Percentiles rank a stretch among this genome's conserved stretches.
Evolutionary conservation across 768 basidiomycete genomes (phyloP).

Genomic region (Xerocomus spinulosus): DNA sequence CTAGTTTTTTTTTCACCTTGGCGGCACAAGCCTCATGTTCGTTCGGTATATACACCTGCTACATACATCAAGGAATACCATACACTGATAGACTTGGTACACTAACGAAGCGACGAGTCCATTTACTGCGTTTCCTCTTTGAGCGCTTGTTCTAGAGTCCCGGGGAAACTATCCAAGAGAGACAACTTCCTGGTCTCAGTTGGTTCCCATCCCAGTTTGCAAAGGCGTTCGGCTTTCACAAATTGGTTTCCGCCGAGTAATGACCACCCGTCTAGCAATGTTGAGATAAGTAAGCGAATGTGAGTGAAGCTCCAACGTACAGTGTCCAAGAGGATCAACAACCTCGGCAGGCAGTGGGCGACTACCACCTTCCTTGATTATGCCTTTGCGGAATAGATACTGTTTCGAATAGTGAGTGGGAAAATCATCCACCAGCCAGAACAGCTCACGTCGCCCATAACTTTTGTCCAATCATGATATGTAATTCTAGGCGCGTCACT

Average conservation of each 20-base stretch:
- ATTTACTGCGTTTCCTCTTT: neutral
- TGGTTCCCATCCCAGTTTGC: slow-evolving; percentile 39
- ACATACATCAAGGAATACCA: slow-evolving; percentile 3
- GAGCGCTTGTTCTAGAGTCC: slow-evolving; percentile 27
- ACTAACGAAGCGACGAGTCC: neutral
- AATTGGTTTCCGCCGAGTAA: slow-evolving; percentile 37
- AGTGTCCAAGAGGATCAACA: slow-evolving; percentile 35
- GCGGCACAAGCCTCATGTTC: neutral
- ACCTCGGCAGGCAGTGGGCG: slow-evolving; percentile 32
- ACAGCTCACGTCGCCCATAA: slow-evolving; percentile 36
- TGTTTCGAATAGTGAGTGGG: slow-evolving; percentile 7
- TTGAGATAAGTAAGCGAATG: neutral
- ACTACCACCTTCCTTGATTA: slow-evolving; percentile 31
- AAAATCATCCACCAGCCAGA: neutral
- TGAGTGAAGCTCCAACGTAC: slow-evolving; percentile 25
- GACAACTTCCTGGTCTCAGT: slow-evolving; percentile 24
- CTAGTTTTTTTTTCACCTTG: neutral
- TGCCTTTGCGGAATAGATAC: slow-evolving; percentile 33
- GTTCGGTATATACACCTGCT: slow-evolving; percentile 5
- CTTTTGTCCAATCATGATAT: slow-evolving; percentile 29
- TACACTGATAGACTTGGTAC: neutral
- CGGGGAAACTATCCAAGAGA: slow-evolving; percentile 27
- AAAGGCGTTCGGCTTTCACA: slow-evolving; percentile 33
- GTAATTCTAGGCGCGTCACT: slow-evolving; percentile 29
- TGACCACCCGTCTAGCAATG: slow-evolving; percentile 36